A percentile compares a stretch with the other conserved stretches of the same genome.
phyloP scores from a whole-genome alignment of 768 basidiomycete genomes.

The Auriscalpium orientale region DNA sequence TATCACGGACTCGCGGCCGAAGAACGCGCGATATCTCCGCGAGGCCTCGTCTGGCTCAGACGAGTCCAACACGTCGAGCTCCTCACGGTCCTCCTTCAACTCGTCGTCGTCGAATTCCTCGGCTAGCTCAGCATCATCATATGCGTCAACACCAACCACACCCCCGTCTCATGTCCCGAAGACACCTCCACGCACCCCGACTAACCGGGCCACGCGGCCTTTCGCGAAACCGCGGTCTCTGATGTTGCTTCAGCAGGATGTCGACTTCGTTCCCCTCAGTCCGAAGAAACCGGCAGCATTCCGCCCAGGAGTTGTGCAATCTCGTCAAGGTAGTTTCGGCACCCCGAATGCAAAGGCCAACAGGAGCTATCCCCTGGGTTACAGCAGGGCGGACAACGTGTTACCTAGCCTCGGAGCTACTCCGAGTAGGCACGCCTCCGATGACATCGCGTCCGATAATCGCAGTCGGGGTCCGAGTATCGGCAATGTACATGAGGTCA shows the following conservation, averaged over 20 bases:
- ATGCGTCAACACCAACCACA: constrained; percentile 14
- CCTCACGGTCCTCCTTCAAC: constrained; percentile 9
- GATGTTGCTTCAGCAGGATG: constrained; percentile 60
- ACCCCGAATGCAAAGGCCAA: constrained; percentile 8
- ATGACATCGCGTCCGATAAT: not conserved
- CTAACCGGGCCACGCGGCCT: constrained; percentile 11
- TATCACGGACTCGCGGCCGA: constrained; percentile 17
- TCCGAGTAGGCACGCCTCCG: not conserved
- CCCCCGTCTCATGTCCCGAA: constrained; percentile 5
- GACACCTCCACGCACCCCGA: constrained; percentile 9
- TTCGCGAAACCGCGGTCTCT: constrained; percentile 39
- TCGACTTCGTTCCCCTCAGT: constrained; percentile 68
- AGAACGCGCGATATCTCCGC: constrained; percentile 9
- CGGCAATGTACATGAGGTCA: constrained; percentile 16
- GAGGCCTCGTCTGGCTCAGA: constrained; percentile 17
- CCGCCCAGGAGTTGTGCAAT: constrained; percentile 24
- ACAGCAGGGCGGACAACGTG: not conserved
- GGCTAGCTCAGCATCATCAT: constrained; percentile 23
- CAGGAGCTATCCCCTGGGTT: not conserved
- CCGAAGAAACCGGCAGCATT: constrained; percentile 47
- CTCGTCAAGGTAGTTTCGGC: constrained; percentile 10
- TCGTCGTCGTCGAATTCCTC: constrained; percentile 20
- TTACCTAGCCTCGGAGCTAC: not conserved
- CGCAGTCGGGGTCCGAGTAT: constrained; percentile 9
- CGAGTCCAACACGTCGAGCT: constrained; percentile 10